phyloP scores from a whole-genome alignment of 2,329 filamentous ascomycete genomes.

The Dactylellina leptospora region DNA sequence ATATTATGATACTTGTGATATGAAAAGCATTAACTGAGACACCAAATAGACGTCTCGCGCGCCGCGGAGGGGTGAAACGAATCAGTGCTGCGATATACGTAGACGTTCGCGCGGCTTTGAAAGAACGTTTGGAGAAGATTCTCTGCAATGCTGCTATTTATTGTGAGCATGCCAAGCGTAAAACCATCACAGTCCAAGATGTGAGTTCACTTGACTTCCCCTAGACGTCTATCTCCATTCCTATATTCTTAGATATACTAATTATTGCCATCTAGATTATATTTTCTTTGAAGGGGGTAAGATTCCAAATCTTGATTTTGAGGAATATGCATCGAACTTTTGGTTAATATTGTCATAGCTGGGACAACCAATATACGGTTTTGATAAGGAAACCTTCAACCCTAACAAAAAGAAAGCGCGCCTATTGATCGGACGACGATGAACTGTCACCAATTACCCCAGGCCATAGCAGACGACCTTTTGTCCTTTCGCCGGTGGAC shows the following conservation, averaged over 20 bases:
- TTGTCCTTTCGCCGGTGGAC: too few species aligned
- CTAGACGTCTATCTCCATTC: neutral
- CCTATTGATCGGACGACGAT: neutral
- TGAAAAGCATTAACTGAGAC: neutral
- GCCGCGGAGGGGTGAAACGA: conserved; percentile 79
- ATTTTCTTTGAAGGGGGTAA: conserved; percentile 64
- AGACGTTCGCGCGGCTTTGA: conserved; percentile 67
- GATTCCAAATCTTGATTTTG: conserved; percentile 55
- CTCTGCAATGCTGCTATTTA: conserved; percentile 65
- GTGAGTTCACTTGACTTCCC: conserved; percentile 61
- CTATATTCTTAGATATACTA: conserved; percentile 8
- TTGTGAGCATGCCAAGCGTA: conserved; percentile 66
- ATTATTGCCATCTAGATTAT: conserved; percentile 64
- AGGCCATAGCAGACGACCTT: too few species aligned
- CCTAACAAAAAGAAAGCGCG: neutral
- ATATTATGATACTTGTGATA: neutral
- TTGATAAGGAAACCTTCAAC: conserved; percentile 15
- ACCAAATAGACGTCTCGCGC: conserved; percentile 70
- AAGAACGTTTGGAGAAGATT: conserved; percentile 65
- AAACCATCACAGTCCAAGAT: conserved; percentile 72
- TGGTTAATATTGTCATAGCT: conserved; percentile 7
- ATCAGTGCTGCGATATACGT: conserved; percentile 74
- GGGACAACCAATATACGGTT: conserved; percentile 38
- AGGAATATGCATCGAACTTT: neutral
- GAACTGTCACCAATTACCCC: too few species aligned